Conservation (phyloP, 2,329 filamentous ascomycete genomes). For the Aspergillus sp. region DNA sequence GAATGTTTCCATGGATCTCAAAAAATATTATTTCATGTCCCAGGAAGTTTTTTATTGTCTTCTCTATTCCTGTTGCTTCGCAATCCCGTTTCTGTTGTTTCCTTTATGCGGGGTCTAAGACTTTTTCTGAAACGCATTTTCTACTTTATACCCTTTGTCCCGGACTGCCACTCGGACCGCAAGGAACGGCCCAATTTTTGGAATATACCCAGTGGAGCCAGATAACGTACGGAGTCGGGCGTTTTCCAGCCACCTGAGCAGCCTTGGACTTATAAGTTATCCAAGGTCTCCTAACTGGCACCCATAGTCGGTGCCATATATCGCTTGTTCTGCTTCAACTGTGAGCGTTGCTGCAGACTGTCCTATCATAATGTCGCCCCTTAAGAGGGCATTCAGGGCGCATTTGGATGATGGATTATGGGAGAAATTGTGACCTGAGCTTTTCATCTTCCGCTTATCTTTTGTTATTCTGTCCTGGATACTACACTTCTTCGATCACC, state of each 20-base stretch:
- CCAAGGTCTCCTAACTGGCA: too few species aligned
- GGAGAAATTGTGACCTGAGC: slow-evolving; percentile 17
- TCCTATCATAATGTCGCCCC: too few species aligned
- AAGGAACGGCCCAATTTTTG: slow-evolving; percentile 6
- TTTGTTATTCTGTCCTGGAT: slow-evolving; percentile 6
- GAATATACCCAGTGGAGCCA: not conserved
- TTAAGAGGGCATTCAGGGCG: too few species aligned
- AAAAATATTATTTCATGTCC: slow-evolving; percentile 5
- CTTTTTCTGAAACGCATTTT: too few species aligned
- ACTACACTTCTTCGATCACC: slow-evolving; percentile 7
- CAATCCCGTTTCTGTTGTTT: not conserved
- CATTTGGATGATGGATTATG: slow-evolving; percentile 13
- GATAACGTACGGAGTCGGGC: too few species aligned
- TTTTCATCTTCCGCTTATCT: not conserved
- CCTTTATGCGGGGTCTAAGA: not conserved
- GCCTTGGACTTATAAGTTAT: too few species aligned
- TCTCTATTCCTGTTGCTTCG: not conserved
- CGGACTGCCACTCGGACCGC: slow-evolving; percentile 6
- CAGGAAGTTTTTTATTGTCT: slow-evolving; percentile 3
- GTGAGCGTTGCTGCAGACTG: too few species aligned
- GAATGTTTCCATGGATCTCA: not conserved
- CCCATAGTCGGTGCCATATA: too few species aligned
- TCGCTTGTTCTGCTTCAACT: too few species aligned
- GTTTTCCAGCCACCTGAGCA: too few species aligned
- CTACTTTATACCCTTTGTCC: not conserved